Conservation (phyloP, 495 filamentous ascomycete genomes). For the Immersiella caudata region DNA sequence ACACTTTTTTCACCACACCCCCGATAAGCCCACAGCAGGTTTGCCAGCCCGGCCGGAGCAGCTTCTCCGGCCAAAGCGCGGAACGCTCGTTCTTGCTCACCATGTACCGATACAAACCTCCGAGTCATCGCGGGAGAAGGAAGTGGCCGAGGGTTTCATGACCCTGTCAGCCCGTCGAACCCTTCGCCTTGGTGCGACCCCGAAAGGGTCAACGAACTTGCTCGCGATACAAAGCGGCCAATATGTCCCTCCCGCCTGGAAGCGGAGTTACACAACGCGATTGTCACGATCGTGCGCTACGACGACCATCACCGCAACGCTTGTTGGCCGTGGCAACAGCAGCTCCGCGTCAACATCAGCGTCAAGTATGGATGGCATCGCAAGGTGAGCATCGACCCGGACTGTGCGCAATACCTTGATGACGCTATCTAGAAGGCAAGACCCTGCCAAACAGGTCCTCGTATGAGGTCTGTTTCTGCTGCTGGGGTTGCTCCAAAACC, state of each 20-base stretch:
- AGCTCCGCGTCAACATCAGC: background rate
- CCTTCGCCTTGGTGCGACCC: background rate
- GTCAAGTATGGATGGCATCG: too few species aligned
- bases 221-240: slow-evolving; percentile 3
- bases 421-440: background rate
- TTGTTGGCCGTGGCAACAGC: background rate
- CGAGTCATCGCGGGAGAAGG: background rate
- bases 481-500: background rate
- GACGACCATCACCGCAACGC: background rate
- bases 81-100: background rate
- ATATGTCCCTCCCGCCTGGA: slow-evolving; percentile 1
- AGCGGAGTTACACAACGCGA: slow-evolving; percentile 2
- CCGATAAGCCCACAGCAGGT: slow-evolving; percentile 1
- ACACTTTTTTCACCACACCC: background rate
- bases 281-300: background rate
- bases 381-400: background rate
- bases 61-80: slow-evolving; percentile 12
- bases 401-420: background rate
- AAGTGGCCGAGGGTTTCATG: background rate
- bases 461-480: background rate
- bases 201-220: background rate
- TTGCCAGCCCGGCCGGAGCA: slow-evolving; percentile 9
- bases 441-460: background rate
- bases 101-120: background rate
- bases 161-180: background rate